Conservation (phyloP, 345 rosid species). For the Pugionium dolabratum region DNA sequence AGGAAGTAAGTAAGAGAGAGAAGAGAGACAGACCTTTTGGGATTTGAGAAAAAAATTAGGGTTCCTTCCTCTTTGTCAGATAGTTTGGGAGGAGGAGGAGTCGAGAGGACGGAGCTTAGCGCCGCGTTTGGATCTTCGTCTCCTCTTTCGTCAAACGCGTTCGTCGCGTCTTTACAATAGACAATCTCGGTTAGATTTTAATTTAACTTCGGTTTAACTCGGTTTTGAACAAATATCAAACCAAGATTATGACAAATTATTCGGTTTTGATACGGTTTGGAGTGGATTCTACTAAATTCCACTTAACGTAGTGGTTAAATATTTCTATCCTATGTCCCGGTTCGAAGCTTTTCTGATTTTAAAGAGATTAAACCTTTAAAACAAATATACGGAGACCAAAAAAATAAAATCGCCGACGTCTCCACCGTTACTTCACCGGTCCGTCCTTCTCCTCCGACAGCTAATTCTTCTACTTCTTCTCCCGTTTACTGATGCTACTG, state of each 20-base stretch:
- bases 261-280: constrained; percentile 2
- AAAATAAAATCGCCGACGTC: constrained; percentile 9
- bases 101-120: constrained; percentile 37
- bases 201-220: constrained; percentile 7
- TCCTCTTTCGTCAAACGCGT: constrained; percentile 32
- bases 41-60: constrained; percentile 34
- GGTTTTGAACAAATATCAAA: constrained; percentile 23
- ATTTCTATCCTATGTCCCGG: constrained; percentile 8
- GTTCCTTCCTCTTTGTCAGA: constrained; percentile 39
- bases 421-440: constrained; percentile 21
- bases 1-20: constrained; percentile 22
- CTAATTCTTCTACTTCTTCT: background rate
- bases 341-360: constrained; percentile 11
- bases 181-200: constrained; percentile 28
- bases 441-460: constrained; percentile 17
- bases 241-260: background rate
- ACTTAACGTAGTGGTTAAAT: background rate
- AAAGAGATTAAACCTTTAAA: background rate
- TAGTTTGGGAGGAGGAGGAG: constrained; percentile 30
- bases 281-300: background rate
- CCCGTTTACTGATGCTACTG: background rate
- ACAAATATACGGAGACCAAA: background rate
- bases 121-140: constrained; percentile 40
- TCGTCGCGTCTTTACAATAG: constrained; percentile 28
- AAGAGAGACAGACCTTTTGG: constrained; percentile 9